Evolutionary conservation across 2,329 filamentous ascomycete genomes (phyloP), one percentile per base, ranked within the genome.

Genomic region (Akanthomyces dipterigenus): DNA sequence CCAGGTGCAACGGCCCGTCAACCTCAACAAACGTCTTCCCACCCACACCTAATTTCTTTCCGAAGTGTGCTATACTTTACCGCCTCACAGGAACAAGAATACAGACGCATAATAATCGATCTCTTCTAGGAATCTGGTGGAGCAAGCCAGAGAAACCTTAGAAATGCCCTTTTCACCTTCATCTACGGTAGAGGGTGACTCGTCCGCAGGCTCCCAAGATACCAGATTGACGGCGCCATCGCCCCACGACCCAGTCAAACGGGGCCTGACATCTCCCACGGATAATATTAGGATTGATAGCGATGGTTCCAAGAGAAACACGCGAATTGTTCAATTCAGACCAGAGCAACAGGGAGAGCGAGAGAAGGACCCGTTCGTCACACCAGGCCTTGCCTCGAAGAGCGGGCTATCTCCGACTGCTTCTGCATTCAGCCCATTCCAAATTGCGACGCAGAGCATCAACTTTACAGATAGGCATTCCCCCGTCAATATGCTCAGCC

Each of bases 161-260:
- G 20, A 40, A 22, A 57, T 62, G 48, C 46, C 45, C 12, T 53
- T 58, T 45, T 84, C 82, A 3, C 80, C 82, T 49, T 77, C 75
- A 62, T 83, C 82, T 0, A 82, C 81, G 1, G 81, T 79, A 50
- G 78, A 75, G 22, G 78, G 77, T 36, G 82, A 83, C 56, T 87
- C 86, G 12, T 80, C 79, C 68, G 80, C 84, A 66, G 82, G 80
- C 18, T 89, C 88, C 6, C 87, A 87, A 0, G 85, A 88, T 62
- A 88, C 86, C 8, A 82, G 81, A 55, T 65, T 87, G 46, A 87
- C 86, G 5, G 75, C 81, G 6, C 88, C 88, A 69, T 89, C 86
- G 4, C 85, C 86, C 0, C 82, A 84, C 18, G 83, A 84, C 45
- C 61, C 16, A 18, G 40, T n/a, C 31, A 58, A 58, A 49, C 28